phyloP scores from a whole-genome alignment of 345 rosid species.

The Eucalyptus regnans region DNA sequence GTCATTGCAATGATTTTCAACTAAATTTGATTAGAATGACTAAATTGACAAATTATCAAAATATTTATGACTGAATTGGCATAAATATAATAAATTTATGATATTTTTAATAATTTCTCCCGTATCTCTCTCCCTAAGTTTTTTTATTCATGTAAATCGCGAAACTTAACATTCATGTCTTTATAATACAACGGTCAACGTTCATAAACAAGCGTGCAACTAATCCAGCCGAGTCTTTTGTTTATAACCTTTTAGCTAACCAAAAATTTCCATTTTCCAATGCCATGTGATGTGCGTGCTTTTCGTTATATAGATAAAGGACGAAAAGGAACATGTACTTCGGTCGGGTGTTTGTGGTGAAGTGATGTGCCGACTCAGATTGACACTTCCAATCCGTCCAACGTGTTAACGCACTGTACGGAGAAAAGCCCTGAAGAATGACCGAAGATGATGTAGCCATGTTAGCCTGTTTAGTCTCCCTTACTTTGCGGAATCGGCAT shows the following conservation, averaged over 20 bases:
- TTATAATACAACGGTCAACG: neutral
- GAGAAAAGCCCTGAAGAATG: neutral
- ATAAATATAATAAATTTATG: too few relatives aligned
- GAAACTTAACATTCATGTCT: neutral
- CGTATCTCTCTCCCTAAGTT: neutral
- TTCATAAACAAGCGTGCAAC: neutral
- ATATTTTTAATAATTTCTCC: too few relatives aligned
- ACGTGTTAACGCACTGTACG: neutral
- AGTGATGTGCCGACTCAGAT: neutral
- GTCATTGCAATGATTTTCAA: fast-evolving
- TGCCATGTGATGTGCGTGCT: neutral
- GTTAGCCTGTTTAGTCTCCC: neutral
- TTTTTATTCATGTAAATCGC: neutral
- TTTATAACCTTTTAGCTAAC: neutral
- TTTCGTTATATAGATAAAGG: neutral
- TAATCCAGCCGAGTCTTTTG: neutral
- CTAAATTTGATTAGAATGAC: fast-evolving
- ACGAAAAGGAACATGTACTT: neutral
- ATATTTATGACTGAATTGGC: fast-evolving
- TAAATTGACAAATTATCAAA: too few relatives aligned
- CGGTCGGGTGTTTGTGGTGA: neutral
- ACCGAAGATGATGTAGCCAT: neutral
- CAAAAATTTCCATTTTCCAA: neutral
- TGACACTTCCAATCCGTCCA: neutral
- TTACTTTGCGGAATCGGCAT: neutral